Percentiles rank a stretch among this genome's conserved stretches.
Conservation (phyloP, 2,329 filamentous ascomycete genomes). For the Trichoderma cornu-damae region DNA sequence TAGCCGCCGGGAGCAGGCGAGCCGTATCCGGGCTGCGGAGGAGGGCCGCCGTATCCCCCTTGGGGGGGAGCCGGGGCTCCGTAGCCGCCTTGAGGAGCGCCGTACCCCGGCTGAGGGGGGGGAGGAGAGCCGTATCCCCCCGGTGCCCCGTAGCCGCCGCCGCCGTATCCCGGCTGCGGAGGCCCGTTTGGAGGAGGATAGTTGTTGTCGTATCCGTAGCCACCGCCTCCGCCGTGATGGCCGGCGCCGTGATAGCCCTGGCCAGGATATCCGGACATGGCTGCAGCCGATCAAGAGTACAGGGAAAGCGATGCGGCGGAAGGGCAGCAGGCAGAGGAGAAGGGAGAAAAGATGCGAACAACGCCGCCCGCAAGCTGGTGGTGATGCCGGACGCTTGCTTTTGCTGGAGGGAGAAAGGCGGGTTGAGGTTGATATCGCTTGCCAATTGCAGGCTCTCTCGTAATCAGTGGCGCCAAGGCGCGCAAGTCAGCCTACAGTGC, state of each 20-base stretch:
- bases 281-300: conserved; percentile 4
- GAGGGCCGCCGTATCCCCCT: conserved; percentile 22
- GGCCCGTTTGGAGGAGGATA: conserved; percentile 21
- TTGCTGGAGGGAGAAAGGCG: neutral
- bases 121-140: conserved; percentile 25
- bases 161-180: conserved; percentile 22
- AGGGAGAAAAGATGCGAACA: neutral
- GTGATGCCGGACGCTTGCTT: too few relatives aligned
- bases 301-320: neutral
- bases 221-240: conserved; percentile 30
- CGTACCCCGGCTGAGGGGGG: conserved; percentile 21
- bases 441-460: too few relatives aligned
- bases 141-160: conserved; percentile 24
- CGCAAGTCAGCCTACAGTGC: too few relatives aligned
- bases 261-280: conserved; percentile 40
- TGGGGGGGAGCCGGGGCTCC: conserved; percentile 24
- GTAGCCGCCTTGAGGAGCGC: conserved; percentile 22
- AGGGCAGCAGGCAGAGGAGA: neutral
- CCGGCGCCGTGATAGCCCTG: conserved; percentile 37
- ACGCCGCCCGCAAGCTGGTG: neutral
- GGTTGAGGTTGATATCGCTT: too few relatives aligned
- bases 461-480: too few relatives aligned
- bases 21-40: conserved; percentile 23
- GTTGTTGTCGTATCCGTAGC: conserved; percentile 28
- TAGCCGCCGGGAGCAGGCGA: conserved; percentile 23